Percentiles rank a stretch among this genome's conserved stretches.
Evolutionary conservation across 2,329 filamentous ascomycete species (phyloP).

Genomic region (Metarhizium brunneum): DNA sequence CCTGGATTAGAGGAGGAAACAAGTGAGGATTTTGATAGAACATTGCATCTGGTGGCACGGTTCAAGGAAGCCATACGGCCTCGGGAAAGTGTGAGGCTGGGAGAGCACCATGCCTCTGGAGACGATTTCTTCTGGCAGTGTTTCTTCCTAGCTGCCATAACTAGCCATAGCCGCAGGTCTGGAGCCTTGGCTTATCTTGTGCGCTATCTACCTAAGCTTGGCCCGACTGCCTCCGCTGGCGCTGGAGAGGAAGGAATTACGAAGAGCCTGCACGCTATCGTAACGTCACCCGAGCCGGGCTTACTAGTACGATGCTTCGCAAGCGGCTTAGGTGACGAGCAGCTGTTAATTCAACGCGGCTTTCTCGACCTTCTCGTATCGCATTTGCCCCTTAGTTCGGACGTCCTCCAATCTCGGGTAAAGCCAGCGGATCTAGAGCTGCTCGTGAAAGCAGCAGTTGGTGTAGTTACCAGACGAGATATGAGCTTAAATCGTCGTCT

Average conservation of each 20-base stretch:
- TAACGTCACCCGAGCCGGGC: constrained; percentile 83
- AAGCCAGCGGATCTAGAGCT: constrained; percentile 69
- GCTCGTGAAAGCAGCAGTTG: constrained; percentile 72
- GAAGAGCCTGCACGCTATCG: constrained; percentile 50
- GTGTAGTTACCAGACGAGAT: constrained; percentile 80
- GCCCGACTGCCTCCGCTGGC: constrained; percentile 7
- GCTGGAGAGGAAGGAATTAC: constrained; percentile 8
- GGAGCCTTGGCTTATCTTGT: constrained; percentile 82
- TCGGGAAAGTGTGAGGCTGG: constrained; percentile 38
- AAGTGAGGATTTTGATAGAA: constrained; percentile 92
- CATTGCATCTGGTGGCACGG: constrained; percentile 66
- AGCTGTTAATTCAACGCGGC: constrained; percentile 85
- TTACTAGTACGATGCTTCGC: constrained; percentile 86
- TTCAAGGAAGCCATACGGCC: constrained; percentile 62
- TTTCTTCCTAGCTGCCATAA: constrained; percentile 88
- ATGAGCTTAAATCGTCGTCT: constrained; percentile 93
- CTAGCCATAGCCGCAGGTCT: constrained; percentile 72
- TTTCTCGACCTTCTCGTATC: constrained; percentile 89
- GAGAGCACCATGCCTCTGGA: constrained; percentile 45
- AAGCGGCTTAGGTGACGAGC: constrained; percentile 77
- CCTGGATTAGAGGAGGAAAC: constrained; percentile 93
- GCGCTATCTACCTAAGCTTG: constrained; percentile 56
- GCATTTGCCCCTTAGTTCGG: constrained; percentile 76
- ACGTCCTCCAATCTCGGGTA: constrained; percentile 67
- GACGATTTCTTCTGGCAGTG: constrained; percentile 98